phyloP scores from a whole-genome alignment of 352 stramenopile species.

The Thalassiosira allenii region DNA sequence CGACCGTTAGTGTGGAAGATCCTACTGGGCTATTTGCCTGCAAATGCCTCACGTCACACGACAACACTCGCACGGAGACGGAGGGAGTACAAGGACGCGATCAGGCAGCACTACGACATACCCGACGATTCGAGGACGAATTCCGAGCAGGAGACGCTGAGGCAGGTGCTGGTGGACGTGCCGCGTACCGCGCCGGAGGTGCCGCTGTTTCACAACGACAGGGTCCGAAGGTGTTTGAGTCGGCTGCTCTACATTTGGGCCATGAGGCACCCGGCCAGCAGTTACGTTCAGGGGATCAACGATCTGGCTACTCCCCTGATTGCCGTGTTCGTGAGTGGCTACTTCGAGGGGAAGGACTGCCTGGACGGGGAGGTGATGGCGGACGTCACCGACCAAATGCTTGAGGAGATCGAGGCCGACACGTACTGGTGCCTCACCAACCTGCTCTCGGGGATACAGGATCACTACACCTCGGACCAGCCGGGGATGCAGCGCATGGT shows the following conservation, averaged over 20 bases:
- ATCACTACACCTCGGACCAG: constrained; percentile 99
- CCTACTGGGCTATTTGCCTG: constrained; percentile 97
- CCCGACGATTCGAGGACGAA: constrained; percentile 92
- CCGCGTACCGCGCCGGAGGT: constrained; percentile 96
- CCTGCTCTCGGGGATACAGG: constrained; percentile 97
- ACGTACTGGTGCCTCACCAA: constrained; percentile 99
- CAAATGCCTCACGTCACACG: constrained; percentile 91
- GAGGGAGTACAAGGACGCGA: constrained; percentile 95
- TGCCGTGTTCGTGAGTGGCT: constrained; percentile 92
- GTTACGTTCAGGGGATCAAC: constrained; percentile 99
- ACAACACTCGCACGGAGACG: constrained; percentile 94
- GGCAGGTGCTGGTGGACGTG: constrained; percentile 98
- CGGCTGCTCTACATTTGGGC: constrained; percentile 99
- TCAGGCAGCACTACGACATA: constrained; percentile 97
- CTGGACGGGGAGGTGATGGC: constrained; percentile 76
- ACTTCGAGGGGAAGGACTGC: constrained; percentile 68
- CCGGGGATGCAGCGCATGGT: constrained; percentile 99
- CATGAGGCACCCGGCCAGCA: constrained; percentile 96
- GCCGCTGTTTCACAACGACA: constrained; percentile 96
- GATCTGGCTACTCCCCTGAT: constrained; percentile 98
- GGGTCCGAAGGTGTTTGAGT: constrained; percentile 88
- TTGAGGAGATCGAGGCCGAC: constrained; percentile 93
- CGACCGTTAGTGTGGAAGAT: constrained; percentile 92
- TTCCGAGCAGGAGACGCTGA: constrained; percentile 95
- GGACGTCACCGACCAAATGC: constrained; percentile 52